Base-by-base conservation (phyloP, 2,329 filamentous ascomycete species). In the Chrysoporthe puriensis region DNA sequence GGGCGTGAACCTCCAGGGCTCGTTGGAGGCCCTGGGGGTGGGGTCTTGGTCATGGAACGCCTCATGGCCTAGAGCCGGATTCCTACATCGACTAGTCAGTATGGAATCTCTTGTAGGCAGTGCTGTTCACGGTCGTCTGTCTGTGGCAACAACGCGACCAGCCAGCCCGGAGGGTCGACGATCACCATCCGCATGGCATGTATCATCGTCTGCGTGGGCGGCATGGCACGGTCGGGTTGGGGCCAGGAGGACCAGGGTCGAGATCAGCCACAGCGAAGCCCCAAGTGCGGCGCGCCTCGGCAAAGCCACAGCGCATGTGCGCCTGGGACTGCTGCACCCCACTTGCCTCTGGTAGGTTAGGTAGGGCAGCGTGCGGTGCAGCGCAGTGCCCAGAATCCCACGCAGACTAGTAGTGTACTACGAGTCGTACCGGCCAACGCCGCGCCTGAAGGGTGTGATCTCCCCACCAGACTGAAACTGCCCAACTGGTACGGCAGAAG, bases 1-100 rank as follows among this genome's bases (percentile, higher is more conserved):
- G 4, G 94, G 93, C 2, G 94, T 97, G 75, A 97, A 94, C 72
- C 91, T 88, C 90, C 94, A 96, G 73, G 87, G 89, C 73, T 97
- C 94, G 74, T 91, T 89, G 54, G 91, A 87, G 21, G 90, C 91
- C 76, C 91, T 88, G 5, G 93, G 93, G 3, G 93, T 97, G 26
- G 92, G 91, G 75, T 97, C 93, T 74, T 91, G 88, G 79, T 96
- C 91, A 77, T 82, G 80, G 73, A 87, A 88, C 48, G 77, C 79
- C 67, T 82, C 80, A 73, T 81, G 81, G 69, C 71, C 73, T 64
- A 79, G 69, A 70, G 70, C 76, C 62, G 80, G 79, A 59, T 77
- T 74, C 72, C 92, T 93, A 66, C 32, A 48, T 26, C 26, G 42
- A 54, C 11, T 18, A 42, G 62, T 68, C 57, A 64, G 62, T 48